Conservation (phyloP, 345 rosid genomes). For the Salix caprea region DNA sequence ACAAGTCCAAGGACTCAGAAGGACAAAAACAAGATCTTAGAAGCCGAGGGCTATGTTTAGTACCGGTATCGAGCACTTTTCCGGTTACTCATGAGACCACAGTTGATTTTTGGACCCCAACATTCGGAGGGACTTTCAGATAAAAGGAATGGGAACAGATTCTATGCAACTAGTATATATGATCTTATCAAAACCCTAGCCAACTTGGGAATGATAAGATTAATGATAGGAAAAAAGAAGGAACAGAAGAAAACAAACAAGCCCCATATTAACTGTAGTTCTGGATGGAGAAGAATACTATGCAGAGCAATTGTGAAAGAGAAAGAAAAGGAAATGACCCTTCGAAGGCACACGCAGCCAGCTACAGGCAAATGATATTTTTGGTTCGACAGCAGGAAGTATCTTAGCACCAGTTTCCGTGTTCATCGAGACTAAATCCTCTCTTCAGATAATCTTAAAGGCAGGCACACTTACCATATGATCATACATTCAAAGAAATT, state of each 20-base stretch:
- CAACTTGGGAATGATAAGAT: conserved; percentile 32
- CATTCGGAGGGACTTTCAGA: conserved; percentile 94
- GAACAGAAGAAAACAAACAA: conserved; percentile 4
- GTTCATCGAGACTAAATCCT: too few relatives aligned
- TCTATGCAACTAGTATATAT: conserved; percentile 23
- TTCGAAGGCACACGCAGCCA: conserved; percentile 15
- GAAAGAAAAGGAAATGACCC: conserved; percentile 10
- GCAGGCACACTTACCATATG: too few relatives aligned
- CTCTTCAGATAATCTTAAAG: too few relatives aligned
- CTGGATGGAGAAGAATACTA: conserved; percentile 11
- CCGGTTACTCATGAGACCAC: conserved; percentile 80
- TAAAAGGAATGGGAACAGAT: conserved; percentile 35
- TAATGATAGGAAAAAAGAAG: neutral
- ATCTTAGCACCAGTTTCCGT: too few relatives aligned
- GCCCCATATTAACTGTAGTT: conserved; percentile 11
- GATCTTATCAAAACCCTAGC: conserved; percentile 37
- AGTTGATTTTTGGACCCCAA: conserved; percentile 89
- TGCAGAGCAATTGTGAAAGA: neutral
- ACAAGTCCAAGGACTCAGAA: conserved; percentile 53
- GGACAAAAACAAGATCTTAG: conserved; percentile 79
- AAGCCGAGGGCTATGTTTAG: conserved; percentile 86
- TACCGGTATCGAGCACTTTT: conserved; percentile 84
- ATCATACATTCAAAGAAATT: too few relatives aligned
- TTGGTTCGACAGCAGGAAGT: too few relatives aligned
- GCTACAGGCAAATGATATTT: conserved; percentile 16